phyloP scores from a whole-genome alignment of 139 green algal species.

The Closterium sp. region DNA sequence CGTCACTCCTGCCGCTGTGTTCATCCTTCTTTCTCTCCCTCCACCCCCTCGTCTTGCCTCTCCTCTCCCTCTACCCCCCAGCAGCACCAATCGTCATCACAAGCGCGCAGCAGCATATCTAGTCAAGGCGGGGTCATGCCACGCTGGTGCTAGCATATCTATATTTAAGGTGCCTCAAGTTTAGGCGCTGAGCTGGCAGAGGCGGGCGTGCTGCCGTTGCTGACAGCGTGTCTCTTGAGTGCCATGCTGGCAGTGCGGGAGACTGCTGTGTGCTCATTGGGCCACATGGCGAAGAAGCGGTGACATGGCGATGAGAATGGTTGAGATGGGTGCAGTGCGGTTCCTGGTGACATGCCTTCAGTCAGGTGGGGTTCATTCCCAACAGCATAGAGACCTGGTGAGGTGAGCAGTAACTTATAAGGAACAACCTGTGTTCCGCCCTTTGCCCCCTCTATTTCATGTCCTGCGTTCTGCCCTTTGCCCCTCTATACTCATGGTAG shows the following conservation, averaged over 20 bases:
- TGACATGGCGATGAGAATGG: not conserved
- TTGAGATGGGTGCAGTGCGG: constrained; percentile 11
- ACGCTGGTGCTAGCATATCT: not conserved
- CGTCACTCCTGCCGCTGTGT: too few species aligned
- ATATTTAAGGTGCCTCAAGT: too few species aligned
- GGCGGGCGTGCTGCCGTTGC: too few species aligned
- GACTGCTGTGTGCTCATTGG: too few species aligned
- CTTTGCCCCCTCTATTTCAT: constrained; percentile 72
- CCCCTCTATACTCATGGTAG: too few species aligned
- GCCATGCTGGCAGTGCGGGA: too few species aligned
- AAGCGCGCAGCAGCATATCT: not conserved
- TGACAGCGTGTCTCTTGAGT: too few species aligned
- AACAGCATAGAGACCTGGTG: constrained; percentile 77
- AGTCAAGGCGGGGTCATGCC: not conserved
- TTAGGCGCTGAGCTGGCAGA: constrained; percentile 14
- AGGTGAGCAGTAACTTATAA: constrained; percentile 69
- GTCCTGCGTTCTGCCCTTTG: too few species aligned
- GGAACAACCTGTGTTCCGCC: too few species aligned
- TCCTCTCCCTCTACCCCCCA: not conserved
- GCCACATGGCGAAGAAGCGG: not conserved
- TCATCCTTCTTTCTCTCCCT: not conserved
- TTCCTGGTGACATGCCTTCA: not conserved
- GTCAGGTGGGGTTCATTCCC: not conserved
- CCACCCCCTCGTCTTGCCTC: not conserved
- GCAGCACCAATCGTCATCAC: not conserved